A percentile compares a stretch with the other conserved stretches of the same genome.
Conservation (phyloP, 2,329 filamentous ascomycete genomes). For the Pestalotiopsis sp. region DNA sequence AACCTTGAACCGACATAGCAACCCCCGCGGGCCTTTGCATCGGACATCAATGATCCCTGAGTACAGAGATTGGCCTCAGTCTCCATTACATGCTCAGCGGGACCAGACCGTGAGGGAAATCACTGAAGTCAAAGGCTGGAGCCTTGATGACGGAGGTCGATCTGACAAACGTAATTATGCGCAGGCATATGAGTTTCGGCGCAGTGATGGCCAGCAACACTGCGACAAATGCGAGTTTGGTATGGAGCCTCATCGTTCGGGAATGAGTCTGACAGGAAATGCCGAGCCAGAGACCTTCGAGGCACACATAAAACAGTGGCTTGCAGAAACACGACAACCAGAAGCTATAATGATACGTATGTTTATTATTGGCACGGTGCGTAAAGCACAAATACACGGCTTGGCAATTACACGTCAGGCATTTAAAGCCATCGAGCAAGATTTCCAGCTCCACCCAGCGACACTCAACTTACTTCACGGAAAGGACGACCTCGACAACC, state of each 20-base stretch:
- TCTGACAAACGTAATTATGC: neutral
- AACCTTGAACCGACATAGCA: no score
- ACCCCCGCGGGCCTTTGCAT: no score
- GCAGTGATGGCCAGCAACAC: neutral
- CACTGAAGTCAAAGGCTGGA: neutral
- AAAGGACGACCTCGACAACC: no score
- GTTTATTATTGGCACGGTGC: neutral
- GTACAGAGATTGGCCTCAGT: no score
- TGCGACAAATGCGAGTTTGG: neutral
- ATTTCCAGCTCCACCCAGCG: neutral
- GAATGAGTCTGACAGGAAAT: neutral
- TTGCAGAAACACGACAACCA: neutral
- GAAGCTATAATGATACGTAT: neutral
- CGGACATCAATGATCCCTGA: no score
- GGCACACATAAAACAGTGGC: neutral
- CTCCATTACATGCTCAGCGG: neutral
- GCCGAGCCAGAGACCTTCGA: neutral
- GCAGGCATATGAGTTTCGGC: neutral
- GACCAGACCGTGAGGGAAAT: neutral
- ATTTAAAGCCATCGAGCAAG: neutral
- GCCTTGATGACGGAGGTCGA: neutral
- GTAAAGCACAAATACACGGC: neutral
- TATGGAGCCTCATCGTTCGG: neutral
- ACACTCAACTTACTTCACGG: neutral
- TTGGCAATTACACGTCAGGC: neutral